Evolutionary conservation across 371 early-diverging fungal genomes (phyloP).

Genomic region (Sporodiniella umbellata): DNA sequence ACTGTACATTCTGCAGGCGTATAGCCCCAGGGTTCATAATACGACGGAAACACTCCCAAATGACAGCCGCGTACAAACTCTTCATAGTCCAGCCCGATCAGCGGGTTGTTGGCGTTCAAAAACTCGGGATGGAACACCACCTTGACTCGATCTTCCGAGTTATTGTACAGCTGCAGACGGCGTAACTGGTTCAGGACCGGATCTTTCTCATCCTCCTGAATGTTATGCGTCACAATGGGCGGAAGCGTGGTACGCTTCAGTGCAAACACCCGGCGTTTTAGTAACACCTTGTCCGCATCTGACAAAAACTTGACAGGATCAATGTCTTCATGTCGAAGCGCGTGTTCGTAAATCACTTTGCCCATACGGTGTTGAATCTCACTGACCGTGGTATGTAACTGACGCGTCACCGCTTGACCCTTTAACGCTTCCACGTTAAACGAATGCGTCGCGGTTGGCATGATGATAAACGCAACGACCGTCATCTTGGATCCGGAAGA

Average conservation of each 20-base stretch:
- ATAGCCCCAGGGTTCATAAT: constrained; percentile 95
- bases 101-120: constrained; percentile 89
- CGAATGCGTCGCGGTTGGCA: constrained; percentile 89
- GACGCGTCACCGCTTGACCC: constrained; percentile 95
- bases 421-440: constrained; percentile 95
- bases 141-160: constrained; percentile 89
- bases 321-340: constrained; percentile 56
- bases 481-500: constrained; percentile 80
- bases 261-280: constrained; percentile 92
- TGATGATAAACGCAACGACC: constrained; percentile 93
- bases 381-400: constrained; percentile 85
- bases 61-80: constrained; percentile 97
- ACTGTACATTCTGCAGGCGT: constrained; percentile 98
- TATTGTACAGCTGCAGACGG: constrained; percentile 82
- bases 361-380: constrained; percentile 85
- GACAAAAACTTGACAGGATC: constrained; percentile 65
- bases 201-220: constrained; percentile 84
- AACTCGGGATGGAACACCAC: constrained; percentile 97
- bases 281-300: constrained; percentile 80
- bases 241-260: constrained; percentile 85
- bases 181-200: constrained; percentile 85
- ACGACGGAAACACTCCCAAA: constrained; percentile 93
- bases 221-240: constrained; percentile 95
- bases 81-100: constrained; percentile 92
- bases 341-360: constrained; percentile 83